These are phyloP conservation scores for Hippophae rhamnoides DNA, from an alignment of 306 rosid genomes.

Conservation along the genomic window DNA sequence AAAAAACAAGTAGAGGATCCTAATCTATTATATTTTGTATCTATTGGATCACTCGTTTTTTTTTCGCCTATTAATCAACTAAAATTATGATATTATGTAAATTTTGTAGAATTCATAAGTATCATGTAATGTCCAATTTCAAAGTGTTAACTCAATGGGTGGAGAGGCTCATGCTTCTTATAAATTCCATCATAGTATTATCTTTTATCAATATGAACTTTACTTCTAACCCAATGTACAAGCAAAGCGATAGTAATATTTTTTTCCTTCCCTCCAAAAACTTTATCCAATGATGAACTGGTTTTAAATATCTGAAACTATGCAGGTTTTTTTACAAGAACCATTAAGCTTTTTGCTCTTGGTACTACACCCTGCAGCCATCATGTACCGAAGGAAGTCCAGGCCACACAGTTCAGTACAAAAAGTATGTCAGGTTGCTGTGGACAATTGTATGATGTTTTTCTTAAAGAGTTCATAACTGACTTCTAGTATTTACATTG, in stretches of 20 bases:
- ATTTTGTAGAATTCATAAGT: no score
- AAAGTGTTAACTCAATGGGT: no score
- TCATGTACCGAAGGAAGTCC: slow-evolving; percentile 14
- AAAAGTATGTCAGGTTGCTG: slow-evolving; percentile 38
- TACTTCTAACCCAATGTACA: not conserved
- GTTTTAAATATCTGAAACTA: slow-evolving; percentile 5
- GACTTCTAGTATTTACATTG: slow-evolving; percentile 8
- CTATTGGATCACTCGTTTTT: no score
- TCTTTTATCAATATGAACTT: no score
- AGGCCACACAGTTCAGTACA: slow-evolving; percentile 18
- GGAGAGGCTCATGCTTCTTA: no score
- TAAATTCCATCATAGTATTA: no score
- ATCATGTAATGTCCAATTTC: no score
- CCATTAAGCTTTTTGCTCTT: slow-evolving; percentile 20
- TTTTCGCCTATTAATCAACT: no score
- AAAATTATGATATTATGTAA: no score
- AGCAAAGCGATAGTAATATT: not conserved
- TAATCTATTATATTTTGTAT: no score
- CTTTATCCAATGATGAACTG: slow-evolving; percentile 1
- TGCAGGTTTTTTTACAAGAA: slow-evolving; percentile 30
- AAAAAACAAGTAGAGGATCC: no score
- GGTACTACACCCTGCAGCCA: slow-evolving; percentile 12
- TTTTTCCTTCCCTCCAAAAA: not conserved
- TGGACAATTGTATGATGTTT: slow-evolving; percentile 20
- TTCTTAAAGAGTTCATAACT: slow-evolving; percentile 6